Evolutionary conservation across 805 yeast species (phyloP).

Genomic region (Spencermartinsiella europaea): DNA sequence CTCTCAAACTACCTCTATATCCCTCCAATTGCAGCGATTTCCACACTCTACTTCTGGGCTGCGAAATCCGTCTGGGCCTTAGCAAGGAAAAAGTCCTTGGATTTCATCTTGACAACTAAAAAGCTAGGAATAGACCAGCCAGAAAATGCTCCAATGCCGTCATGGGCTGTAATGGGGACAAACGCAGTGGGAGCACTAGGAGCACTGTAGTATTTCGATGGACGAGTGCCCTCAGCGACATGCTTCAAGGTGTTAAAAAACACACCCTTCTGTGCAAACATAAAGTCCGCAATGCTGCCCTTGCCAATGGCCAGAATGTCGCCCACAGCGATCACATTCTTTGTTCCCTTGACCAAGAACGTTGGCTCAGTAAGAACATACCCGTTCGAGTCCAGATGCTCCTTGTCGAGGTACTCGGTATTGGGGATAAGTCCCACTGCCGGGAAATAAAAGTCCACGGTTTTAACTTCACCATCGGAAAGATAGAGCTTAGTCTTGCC

Average conservation of each 20-base stretch:
- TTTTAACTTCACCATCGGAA: conserved; percentile 11
- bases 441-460: conserved; percentile 18
- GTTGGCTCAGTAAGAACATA: conserved; percentile 15
- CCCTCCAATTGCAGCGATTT: too few species aligned
- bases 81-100: neutral
- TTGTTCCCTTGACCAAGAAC: conserved; percentile 14
- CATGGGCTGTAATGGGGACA: conserved; percentile 17
- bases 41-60: too few species aligned
- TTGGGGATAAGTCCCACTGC: conserved; percentile 18
- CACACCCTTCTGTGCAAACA: conserved; percentile 8
- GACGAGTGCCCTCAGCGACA: neutral
- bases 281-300: conserved; percentile 13
- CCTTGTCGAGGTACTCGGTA: conserved; percentile 16
- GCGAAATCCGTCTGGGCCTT: neutral
- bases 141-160: conserved; percentile 20
- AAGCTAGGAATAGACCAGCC: conserved; percentile 20
- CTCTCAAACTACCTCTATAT: too few species aligned
- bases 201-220: conserved; percentile 5
- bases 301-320: conserved; percentile 15
- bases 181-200: conserved; percentile 4
- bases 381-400: neutral
- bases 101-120: conserved; percentile 13
- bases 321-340: conserved; percentile 17
- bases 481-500: conserved; percentile 10
- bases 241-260: conserved; percentile 14